Percentiles rank a stretch among this genome's conserved stretches.
These are phyloP conservation scores for Phalaenopsis equestris DNA, from an alignment of 106 monocot genomes.

Conservation along the genomic window DNA sequence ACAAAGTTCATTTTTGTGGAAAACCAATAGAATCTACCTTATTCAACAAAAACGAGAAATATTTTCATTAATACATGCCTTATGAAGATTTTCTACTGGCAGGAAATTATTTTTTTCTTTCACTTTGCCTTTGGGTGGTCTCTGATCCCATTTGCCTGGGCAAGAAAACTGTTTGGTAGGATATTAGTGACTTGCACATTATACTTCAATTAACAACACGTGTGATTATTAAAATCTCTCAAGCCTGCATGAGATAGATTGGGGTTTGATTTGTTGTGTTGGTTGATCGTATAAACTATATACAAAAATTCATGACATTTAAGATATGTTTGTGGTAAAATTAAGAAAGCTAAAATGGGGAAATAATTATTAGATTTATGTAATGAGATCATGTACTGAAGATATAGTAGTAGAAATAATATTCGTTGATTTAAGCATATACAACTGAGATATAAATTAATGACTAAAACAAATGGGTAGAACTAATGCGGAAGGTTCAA, in stretches of 20 bases:
- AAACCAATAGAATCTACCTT: neutral
- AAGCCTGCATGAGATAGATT: no score
- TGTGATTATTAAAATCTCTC: neutral
- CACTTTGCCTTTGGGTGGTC: neutral
- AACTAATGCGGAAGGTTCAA: no score
- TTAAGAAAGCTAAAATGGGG: neutral
- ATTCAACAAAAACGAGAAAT: neutral
- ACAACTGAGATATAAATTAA: neutral
- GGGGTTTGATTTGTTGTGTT: neutral
- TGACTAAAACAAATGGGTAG: no score
- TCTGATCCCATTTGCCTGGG: neutral
- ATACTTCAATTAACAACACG: neutral
- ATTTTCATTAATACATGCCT: neutral
- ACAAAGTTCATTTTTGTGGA: neutral
- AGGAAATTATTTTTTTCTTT: neutral
- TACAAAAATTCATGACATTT: neutral
- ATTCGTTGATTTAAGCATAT: neutral
- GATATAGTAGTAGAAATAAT: neutral
- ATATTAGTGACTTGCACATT: no score
- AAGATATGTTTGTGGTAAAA: neutral
- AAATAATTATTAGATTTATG: neutral
- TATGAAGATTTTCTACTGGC: neutral
- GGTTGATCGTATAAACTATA: neutral
- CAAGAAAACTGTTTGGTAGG: no score
- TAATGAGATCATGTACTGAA: neutral